Percentiles rank a stretch among this genome's conserved stretches.
These are phyloP conservation scores for Boletus pseudopeckii DNA, from an alignment of 768 basidiomycete genomes.

Conservation along the genomic window DNA sequence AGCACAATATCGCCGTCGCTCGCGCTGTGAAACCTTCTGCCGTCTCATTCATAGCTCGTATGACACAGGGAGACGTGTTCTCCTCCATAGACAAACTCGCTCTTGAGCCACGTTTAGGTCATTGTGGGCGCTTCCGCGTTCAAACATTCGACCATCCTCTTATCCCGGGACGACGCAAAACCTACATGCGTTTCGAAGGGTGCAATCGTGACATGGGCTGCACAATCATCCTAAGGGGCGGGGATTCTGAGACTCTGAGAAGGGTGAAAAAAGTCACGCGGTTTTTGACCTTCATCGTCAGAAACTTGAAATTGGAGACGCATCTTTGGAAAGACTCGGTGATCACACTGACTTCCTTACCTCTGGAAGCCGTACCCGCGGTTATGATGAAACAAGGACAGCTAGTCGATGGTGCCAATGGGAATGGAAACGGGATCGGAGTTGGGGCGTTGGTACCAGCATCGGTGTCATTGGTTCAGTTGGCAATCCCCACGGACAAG, in stretches of 20 bases:
- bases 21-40: conserved; percentile 85
- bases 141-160: conserved; percentile 94
- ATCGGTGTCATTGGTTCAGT: conserved; percentile 26
- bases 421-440: conserved; percentile 16
- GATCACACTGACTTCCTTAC: conserved; percentile 67
- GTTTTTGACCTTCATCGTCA: conserved; percentile 88
- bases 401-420: conserved; percentile 22
- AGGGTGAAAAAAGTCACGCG: conserved; percentile 90
- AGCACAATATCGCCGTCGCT: conserved; percentile 87
- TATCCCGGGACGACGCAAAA: conserved; percentile 93
- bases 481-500: conserved; percentile 18
- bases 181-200: conserved; percentile 97
- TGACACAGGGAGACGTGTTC: conserved; percentile 93
- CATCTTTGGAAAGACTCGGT: conserved; percentile 91
- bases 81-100: conserved; percentile 94
- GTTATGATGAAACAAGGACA: conserved; percentile 27
- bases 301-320: conserved; percentile 91
- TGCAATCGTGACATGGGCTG: conserved; percentile 92
- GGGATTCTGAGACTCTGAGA: conserved; percentile 71
- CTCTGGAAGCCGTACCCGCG: conserved; percentile 59
- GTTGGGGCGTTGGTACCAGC: conserved; percentile 12
- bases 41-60: conserved; percentile 83
- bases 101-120: conserved; percentile 82
- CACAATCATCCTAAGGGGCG: conserved; percentile 89
- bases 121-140: conserved; percentile 79